Evolutionary conservation across 495 filamentous ascomycete genomes (phyloP).

Genomic region (Astrothelium macrocarpum): DNA sequence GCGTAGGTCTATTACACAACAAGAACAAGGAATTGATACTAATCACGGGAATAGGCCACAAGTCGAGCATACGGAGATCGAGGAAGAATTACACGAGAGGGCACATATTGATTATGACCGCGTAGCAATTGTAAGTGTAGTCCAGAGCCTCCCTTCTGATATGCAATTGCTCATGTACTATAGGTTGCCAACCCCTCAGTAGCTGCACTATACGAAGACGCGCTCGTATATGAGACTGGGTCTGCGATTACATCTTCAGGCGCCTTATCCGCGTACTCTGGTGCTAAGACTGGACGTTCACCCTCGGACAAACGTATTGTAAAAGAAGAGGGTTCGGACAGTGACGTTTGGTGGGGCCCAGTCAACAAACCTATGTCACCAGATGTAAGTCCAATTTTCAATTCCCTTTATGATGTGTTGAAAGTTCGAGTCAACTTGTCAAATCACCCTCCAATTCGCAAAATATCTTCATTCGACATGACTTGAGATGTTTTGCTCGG

Average conservation of each 20-base stretch:
- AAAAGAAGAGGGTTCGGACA: conserved; percentile 78
- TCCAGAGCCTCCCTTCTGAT: conserved; percentile 18
- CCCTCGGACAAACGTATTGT: conserved; percentile 96
- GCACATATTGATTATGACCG: conserved; percentile 99
- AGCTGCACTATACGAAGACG: conserved; percentile 96
- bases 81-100: conserved; percentile 95
- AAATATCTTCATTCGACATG: too few species aligned
- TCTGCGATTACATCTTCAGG: conserved; percentile 93
- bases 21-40: conserved; percentile 11
- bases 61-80: conserved; percentile 84
- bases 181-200: conserved; percentile 88
- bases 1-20: conserved; percentile 47
- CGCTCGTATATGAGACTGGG: conserved; percentile 94
- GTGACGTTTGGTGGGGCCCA: conserved; percentile 93
- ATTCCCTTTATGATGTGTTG: not conserved
- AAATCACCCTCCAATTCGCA: too few species aligned
- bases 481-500: not conserved
- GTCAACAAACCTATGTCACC: conserved; percentile 98
- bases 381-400: conserved; percentile 61
- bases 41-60: conserved; percentile 50
- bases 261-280: conserved; percentile 93
- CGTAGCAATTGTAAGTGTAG: conserved; percentile 78
- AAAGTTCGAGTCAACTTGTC: too few species aligned
- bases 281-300: conserved; percentile 94
- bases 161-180: not conserved